These are phyloP conservation scores for Candida nemodendra DNA, from an alignment of 805 yeast species.

Conservation along the genomic window DNA sequence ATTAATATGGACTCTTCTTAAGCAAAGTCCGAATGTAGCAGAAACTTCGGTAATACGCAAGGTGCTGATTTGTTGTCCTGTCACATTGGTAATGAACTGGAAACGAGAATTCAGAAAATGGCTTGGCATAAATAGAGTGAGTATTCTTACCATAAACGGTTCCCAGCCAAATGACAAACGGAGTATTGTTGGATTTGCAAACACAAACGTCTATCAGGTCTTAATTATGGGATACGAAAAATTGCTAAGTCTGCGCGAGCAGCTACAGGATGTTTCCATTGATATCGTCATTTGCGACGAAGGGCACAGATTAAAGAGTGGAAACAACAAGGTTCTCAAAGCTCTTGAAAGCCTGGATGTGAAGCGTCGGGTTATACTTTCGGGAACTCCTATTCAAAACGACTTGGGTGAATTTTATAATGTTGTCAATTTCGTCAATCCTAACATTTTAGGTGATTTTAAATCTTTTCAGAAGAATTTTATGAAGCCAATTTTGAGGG, in stretches of 20 bases:
- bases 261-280: conserved; percentile 43
- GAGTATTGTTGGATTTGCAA: conserved; percentile 59
- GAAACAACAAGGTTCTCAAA: conserved; percentile 67
- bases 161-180: conserved; percentile 53
- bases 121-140: conserved; percentile 65
- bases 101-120: conserved; percentile 83
- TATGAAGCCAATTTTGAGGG: conserved; percentile 66
- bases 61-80: conserved; percentile 85
- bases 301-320: conserved; percentile 85
- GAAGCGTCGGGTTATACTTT: conserved; percentile 58
- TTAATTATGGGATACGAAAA: conserved; percentile 88
- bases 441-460: conserved; percentile 69
- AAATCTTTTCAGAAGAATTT: conserved; percentile 57
- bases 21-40: conserved; percentile 52
- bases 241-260: conserved; percentile 51
- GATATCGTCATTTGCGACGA: conserved; percentile 91
- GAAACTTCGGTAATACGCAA: conserved; percentile 46
- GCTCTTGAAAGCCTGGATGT: conserved; percentile 57
- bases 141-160: conserved; percentile 60
- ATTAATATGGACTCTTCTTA: conserved; percentile 77
- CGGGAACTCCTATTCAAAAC: conserved; percentile 77
- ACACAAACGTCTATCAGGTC: conserved; percentile 74
- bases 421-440: conserved; percentile 79
- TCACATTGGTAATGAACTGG: conserved; percentile 87
- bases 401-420: conserved; percentile 81